These are phyloP conservation scores for Gracilaria caudata DNA, from an alignment of 23 red algal species.

Conservation along the genomic window DNA sequence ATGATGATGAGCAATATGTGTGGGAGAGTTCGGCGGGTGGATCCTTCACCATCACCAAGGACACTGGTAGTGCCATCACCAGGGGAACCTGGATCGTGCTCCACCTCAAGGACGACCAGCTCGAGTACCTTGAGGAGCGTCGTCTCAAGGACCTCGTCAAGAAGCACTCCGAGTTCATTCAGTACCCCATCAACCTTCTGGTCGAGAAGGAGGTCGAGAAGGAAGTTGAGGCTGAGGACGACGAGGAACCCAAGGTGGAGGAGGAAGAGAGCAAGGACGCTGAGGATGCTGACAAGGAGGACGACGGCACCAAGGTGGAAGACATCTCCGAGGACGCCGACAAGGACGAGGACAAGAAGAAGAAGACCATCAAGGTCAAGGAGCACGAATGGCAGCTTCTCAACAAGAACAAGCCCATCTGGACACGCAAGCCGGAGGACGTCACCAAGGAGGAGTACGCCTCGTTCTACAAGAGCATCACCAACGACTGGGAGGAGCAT, in stretches of 20 bases:
- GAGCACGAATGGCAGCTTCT: constrained; percentile 95
- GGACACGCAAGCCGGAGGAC: constrained; percentile 96
- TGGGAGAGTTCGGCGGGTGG: constrained; percentile 99
- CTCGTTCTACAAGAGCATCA: constrained; percentile 97
- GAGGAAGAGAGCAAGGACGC: constrained; percentile 64
- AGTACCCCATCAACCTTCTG: constrained; percentile 95
- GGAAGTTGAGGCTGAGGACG: constrained; percentile 91
- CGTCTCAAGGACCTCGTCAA: constrained; percentile 97
- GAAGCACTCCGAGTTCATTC: constrained; percentile 99
- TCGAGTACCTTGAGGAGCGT: constrained; percentile 95
- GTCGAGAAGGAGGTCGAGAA: constrained; percentile 95
- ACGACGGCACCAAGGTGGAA: constrained; percentile 80
- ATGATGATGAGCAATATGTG: constrained; percentile 95
- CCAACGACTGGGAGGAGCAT: constrained; percentile 99
- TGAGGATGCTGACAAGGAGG: constrained; percentile 62
- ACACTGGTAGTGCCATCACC: constrained; percentile 74
- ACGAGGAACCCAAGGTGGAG: constrained; percentile 37
- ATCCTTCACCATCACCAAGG: constrained; percentile 90
- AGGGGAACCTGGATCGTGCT: constrained; percentile 91
- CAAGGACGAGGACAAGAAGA: constrained; percentile 84
- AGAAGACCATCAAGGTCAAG: constrained; percentile 98
- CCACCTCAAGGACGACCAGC: constrained; percentile 97
- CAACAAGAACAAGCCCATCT: constrained; percentile 99
- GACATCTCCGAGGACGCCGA: constrained; percentile 87
- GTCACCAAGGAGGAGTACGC: constrained; percentile 95